Percentiles rank a stretch among this genome's conserved stretches.
Evolutionary conservation across 306 rosid species (phyloP).

Genomic region (Trichosanthes cucumerina): DNA sequence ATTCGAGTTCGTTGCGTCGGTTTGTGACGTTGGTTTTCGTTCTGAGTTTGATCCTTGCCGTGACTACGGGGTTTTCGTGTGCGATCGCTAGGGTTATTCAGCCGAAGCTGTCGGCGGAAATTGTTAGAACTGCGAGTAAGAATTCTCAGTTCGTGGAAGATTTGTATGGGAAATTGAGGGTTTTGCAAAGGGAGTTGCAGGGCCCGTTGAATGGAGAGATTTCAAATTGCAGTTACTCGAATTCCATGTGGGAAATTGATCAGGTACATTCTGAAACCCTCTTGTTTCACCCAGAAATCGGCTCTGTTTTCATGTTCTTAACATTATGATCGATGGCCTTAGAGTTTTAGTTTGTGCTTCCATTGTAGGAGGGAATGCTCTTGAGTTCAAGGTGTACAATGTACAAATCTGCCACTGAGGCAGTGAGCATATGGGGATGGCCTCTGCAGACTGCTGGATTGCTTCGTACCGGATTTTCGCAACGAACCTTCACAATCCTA

Average conservation of each 20-base stretch:
- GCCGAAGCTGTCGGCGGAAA: constrained; percentile 32
- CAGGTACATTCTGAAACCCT: constrained; percentile 33
- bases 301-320: not conserved
- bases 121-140: constrained; percentile 35
- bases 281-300: not conserved
- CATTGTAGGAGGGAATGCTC: constrained; percentile 51
- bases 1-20: constrained; percentile 15
- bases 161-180: constrained; percentile 53
- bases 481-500: constrained; percentile 43
- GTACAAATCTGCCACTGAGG: constrained; percentile 61
- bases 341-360: not conserved
- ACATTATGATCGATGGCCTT: not conserved
- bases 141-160: constrained; percentile 29
- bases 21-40: constrained; percentile 19
- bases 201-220: constrained; percentile 29
- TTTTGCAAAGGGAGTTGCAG: constrained; percentile 49
- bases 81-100: constrained; percentile 24
- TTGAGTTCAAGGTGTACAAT: constrained; percentile 58
- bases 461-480: constrained; percentile 50
- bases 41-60: constrained; percentile 32
- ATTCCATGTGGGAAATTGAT: constrained; percentile 45
- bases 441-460: constrained; percentile 91
- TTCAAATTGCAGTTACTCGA: constrained; percentile 49
- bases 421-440: constrained; percentile 87
- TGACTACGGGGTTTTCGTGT: constrained; percentile 23